These are phyloP conservation scores for Mucuna pruriens DNA, from an alignment of 306 rosid species.

Conservation along the genomic window DNA sequence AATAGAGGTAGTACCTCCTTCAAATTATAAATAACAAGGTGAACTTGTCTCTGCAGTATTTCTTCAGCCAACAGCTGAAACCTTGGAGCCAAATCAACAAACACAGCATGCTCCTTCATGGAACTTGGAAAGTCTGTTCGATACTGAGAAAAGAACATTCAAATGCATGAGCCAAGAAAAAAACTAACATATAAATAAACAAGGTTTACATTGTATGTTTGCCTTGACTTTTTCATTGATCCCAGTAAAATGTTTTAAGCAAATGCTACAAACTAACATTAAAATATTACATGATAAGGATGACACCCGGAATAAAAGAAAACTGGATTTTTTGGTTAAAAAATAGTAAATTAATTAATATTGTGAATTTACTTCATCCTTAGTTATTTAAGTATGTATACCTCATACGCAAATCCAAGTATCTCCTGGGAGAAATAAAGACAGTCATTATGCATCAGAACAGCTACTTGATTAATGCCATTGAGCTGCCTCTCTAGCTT, in stretches of 20 bases:
- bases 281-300: slow-evolving; percentile 24
- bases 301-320: neutral
- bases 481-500: slow-evolving; percentile 98
- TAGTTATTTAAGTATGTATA: slow-evolving; percentile 42
- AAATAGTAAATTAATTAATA: neutral
- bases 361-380: slow-evolving; percentile 13
- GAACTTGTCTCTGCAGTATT: slow-evolving; percentile 83
- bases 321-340: neutral
- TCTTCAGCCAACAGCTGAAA: slow-evolving; percentile 87
- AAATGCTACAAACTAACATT: slow-evolving; percentile 6
- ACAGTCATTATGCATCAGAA: slow-evolving; percentile 93
- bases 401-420: slow-evolving; percentile 96
- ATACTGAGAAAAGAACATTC: slow-evolving; percentile 62
- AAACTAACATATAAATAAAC: neutral
- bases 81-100: slow-evolving; percentile 93
- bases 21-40: slow-evolving; percentile 74
- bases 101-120: slow-evolving; percentile 85
- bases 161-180: slow-evolving; percentile 41
- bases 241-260: slow-evolving; percentile 1
- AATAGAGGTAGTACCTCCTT: slow-evolving; percentile 68
- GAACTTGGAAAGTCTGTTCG: slow-evolving; percentile 81
- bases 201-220: slow-evolving; percentile 16
- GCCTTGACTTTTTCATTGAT: slow-evolving; percentile 17
- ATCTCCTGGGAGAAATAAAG: slow-evolving; percentile 88
- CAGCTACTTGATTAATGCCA: slow-evolving; percentile 83